Conservation (phyloP, 2,329 filamentous ascomycete species). For the Sclerotinia glacialis region DNA sequence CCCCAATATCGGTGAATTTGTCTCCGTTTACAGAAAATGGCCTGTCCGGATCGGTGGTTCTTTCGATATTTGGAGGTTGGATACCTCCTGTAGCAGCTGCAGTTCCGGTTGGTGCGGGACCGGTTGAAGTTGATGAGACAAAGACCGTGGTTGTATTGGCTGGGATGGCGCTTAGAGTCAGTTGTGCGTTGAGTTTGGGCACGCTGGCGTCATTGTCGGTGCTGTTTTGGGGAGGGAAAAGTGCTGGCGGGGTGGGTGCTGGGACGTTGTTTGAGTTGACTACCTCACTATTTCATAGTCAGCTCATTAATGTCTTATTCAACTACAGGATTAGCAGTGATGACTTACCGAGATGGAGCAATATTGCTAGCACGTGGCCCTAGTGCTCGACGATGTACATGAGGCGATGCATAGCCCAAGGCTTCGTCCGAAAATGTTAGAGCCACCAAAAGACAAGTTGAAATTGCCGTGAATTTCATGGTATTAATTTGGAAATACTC, state of each 20-base stretch:
- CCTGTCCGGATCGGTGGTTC: slow-evolving; percentile 12
- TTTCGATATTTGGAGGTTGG: slow-evolving; percentile 5
- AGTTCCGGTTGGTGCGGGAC: not conserved
- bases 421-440: slow-evolving; percentile 2
- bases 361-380: not conserved
- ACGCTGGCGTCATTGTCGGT: not conserved
- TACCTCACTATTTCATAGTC: not conserved
- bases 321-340: too few species aligned
- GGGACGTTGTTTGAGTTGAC: not conserved
- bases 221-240: not conserved
- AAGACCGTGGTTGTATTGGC: slow-evolving; percentile 3
- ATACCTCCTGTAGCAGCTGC: slow-evolving; percentile 3
- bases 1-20: not conserved
- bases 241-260: not conserved
- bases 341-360: not conserved
- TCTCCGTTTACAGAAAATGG: slow-evolving; percentile 9
- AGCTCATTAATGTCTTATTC: not conserved
- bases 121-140: not conserved
- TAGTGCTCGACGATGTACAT: slow-evolving; percentile 1
- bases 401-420: not conserved
- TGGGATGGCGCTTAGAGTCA: slow-evolving; percentile 1
- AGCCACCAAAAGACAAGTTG: not conserved
- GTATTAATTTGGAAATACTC: not conserved
- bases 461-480: slow-evolving; percentile 8
- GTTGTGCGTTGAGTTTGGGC: not conserved